Base-by-base conservation (phyloP, 2,329 filamentous ascomycete species). In the Colletotrichum cuscutae region DNA sequence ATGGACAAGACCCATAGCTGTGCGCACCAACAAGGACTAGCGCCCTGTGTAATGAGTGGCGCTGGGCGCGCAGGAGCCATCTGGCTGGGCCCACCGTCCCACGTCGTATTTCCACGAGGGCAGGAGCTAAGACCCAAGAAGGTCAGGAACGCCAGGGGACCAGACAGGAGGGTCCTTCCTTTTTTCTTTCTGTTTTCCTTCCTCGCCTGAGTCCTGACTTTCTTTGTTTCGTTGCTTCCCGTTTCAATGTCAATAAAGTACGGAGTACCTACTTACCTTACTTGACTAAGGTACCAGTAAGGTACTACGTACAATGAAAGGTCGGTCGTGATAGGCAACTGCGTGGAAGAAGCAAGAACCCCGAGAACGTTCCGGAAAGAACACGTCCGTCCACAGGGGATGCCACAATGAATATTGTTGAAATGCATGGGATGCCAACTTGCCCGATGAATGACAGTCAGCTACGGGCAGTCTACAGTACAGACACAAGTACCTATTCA, bases 21-120 rank as follows among this genome's bases (percentile, higher is more conserved):
- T 8, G 4, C 13, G 19, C 35, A 35, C 37, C 57, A 54, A 13
- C 24, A 42, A 30, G 26, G 56, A 42, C 28, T 37, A 19, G 13
- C 19, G 61, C 42, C 53, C 52, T 52, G 46, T 72, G 54, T 63
- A 42, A 72, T 69, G 59, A 63, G 65, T 72, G 69, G 69, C 65
- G 59, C 59, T 53, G 0, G 52, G 35, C 37, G 6, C 42, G 42
- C 42, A 49, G 42, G 42, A 49, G 42, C 42, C 42, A 49, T 49
- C 42, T 49, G 1, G 42, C 42, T 19, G 42, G 42, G 42, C 42
- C 42, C 42, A 49, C 42, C 42, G 42, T 49, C 42, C 42, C 42
- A 49, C 42, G 42, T 49, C 42, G 42, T 49, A 49, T 49, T 49
- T 49, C 42, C 42, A 49, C 42, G 42, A 49, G 42, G 19, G 42